phyloP scores from a whole-genome alignment of 75 land plant genomes.

The Pinus albicaulis region DNA sequence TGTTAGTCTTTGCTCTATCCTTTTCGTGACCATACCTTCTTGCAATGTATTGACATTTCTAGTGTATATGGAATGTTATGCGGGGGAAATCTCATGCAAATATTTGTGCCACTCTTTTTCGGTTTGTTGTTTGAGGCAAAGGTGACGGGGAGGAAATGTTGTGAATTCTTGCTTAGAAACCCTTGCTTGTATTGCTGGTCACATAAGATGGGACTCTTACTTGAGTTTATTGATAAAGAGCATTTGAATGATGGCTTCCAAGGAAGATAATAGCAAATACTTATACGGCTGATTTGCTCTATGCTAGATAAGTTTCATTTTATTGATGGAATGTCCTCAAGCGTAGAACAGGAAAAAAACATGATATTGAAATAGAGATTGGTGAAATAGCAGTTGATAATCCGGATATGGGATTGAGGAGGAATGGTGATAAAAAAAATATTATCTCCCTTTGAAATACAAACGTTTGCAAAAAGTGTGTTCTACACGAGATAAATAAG shows the following conservation, averaged over 20 bases:
- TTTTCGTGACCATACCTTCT: background rate
- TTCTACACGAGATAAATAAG: constrained; percentile 77
- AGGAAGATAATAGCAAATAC: constrained; percentile 63
- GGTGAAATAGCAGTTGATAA: background rate
- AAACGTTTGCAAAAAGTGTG: constrained; percentile 43
- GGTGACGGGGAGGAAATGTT: constrained; percentile 81
- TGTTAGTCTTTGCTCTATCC: too few relatives aligned
- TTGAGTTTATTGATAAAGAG: constrained; percentile 46
- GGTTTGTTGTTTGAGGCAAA: constrained; percentile 70
- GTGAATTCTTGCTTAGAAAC: constrained; percentile 69
- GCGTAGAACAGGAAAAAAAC: background rate
- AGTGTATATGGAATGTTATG: constrained; percentile 1
- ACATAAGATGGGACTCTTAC: constrained; percentile 78
- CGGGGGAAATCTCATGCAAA: constrained; percentile 55
- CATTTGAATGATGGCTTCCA: constrained; percentile 50
- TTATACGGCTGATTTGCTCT: constrained; percentile 61
- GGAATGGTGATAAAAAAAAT: background rate
- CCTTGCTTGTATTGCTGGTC: constrained; percentile 63
- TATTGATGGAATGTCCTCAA: constrained; percentile 5
- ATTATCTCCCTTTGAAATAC: constrained; percentile 23
- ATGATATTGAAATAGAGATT: background rate
- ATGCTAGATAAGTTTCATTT: constrained; percentile 77
- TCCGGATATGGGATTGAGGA: background rate
- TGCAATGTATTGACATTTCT: constrained; percentile 1
- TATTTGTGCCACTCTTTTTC: constrained; percentile 85